phyloP scores from a whole-genome alignment of 306 rosid genomes.

The Trifolium dubium region DNA sequence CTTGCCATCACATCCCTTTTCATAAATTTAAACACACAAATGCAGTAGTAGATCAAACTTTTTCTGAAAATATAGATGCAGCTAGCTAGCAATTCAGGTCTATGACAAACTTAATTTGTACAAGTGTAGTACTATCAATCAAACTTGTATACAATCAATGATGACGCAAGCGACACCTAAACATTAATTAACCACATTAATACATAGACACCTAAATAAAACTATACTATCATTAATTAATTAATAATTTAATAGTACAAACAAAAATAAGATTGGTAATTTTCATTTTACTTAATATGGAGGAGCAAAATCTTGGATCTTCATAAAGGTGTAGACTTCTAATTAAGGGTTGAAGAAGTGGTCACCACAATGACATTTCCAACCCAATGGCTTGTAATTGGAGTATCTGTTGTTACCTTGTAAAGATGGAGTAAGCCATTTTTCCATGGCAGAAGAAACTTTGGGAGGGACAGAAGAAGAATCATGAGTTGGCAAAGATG shows the following conservation, averaged over 20 bases:
- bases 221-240: not conserved
- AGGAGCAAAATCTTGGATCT: constrained; percentile 5
- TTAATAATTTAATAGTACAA: not conserved
- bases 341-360: constrained; percentile 81
- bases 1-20: not conserved
- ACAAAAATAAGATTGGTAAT: not conserved
- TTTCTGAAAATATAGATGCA: constrained; percentile 33
- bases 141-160: constrained; percentile 55
- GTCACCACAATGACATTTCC: constrained; percentile 89
- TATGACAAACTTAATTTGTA: constrained; percentile 53
- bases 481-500: constrained; percentile 57
- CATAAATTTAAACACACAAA: constrained; percentile 9
- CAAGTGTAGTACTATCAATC: constrained; percentile 43
- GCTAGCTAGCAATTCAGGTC: constrained; percentile 41
- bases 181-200: constrained; percentile 21
- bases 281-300: constrained; percentile 12
- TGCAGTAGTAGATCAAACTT: not conserved
- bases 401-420: constrained; percentile 69
- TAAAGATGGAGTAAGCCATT: constrained; percentile 47
- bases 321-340: not conserved
- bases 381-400: constrained; percentile 95
- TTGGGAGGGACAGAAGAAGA: constrained; percentile 46
- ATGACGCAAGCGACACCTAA: constrained; percentile 48
- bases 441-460: constrained; percentile 39
- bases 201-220: not conserved